Evolutionary conservation across 2,329 filamentous ascomycete genomes (phyloP).

Genomic region (Fusarium camptoceras): DNA sequence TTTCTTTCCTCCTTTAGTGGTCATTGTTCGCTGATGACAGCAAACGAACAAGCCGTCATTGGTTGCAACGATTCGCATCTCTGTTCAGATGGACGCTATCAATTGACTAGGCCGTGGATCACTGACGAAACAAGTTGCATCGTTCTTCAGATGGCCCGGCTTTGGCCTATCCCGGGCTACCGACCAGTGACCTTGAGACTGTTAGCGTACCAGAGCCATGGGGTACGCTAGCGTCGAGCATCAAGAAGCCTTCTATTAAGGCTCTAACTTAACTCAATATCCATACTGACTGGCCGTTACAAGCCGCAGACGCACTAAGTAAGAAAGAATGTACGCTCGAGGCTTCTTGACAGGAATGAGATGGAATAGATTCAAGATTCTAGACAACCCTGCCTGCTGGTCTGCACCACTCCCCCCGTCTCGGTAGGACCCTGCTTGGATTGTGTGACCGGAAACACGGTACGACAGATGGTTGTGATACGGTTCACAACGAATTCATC

Average conservation of each 20-base stretch:
- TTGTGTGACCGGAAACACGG: conserved; percentile 38
- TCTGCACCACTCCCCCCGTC: conserved; percentile 26
- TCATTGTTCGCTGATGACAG: conserved; percentile 16
- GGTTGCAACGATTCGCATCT: conserved; percentile 11
- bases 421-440: conserved; percentile 20
- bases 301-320: conserved; percentile 25
- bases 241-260: conserved; percentile 17
- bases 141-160: conserved; percentile 35
- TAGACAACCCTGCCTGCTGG: conserved; percentile 19
- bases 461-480: conserved; percentile 35
- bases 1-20: conserved; percentile 7
- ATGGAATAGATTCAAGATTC: conserved; percentile 34
- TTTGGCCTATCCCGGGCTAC: conserved; percentile 32
- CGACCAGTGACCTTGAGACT: conserved; percentile 38
- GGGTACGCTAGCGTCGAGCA: conserved; percentile 35
- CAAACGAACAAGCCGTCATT: conserved; percentile 17
- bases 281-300: conserved; percentile 35
- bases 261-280: conserved; percentile 3
- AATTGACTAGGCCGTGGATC: conserved; percentile 36
- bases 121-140: conserved; percentile 42
- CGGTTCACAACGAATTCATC: conserved; percentile 37
- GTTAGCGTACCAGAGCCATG: conserved; percentile 44
- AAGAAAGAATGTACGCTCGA: too few species aligned
- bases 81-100: conserved; percentile 13
- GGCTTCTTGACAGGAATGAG: conserved; percentile 34